Base-by-base conservation (phyloP, 148 eudicot species). In the Rhododendron mucronatum region DNA sequence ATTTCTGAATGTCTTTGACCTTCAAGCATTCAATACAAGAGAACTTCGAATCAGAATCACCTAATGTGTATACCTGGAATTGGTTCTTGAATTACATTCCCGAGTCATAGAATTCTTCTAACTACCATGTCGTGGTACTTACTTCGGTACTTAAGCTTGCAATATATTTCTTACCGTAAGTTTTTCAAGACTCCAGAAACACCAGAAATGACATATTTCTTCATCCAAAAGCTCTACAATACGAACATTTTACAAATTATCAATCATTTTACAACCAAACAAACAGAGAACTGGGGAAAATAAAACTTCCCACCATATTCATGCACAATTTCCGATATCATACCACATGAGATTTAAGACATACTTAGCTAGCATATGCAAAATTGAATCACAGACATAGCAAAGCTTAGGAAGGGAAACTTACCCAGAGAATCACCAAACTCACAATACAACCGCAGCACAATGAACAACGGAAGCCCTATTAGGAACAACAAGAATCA, bases 401-500 rank as follows among this genome's bases (percentile, higher is more conserved):
- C 18, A 50, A 35, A 84, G 57, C 39, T 44, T 26, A 14, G 15
- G 16, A 28, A 23, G 35, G 5, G 44, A 71, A 57, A 51, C 83
- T 61, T 82, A 82, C 75, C 53, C 20, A 23, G 35, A 39, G 53
- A 82, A 82, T 61, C 21, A 63, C 75, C 75, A 23, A 35, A 83
- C 11, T 83, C 93, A 96, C 63, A 93, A 87, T 28, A 73, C 91
- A 81, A 94, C 94, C 10, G 90, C 93, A 86, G 92, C 53, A 87
- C 97, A 94, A 85, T 95, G 94, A 81, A 93, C 93, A 88, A 95
- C 85, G 0, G 95, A 86, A 6, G 98, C 89, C 21, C 93, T 90
- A 67, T 78, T 85, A 3, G 97, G 98, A 86, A 91, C 89, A 57
- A 81, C 89, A 74, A 91, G 89, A 74, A 96, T 85, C 69, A 89